Percentiles rank a stretch among this genome's conserved stretches.
Evolutionary conservation across 441 rosid species (phyloP).

Genomic region (Populus hybrid): DNA sequence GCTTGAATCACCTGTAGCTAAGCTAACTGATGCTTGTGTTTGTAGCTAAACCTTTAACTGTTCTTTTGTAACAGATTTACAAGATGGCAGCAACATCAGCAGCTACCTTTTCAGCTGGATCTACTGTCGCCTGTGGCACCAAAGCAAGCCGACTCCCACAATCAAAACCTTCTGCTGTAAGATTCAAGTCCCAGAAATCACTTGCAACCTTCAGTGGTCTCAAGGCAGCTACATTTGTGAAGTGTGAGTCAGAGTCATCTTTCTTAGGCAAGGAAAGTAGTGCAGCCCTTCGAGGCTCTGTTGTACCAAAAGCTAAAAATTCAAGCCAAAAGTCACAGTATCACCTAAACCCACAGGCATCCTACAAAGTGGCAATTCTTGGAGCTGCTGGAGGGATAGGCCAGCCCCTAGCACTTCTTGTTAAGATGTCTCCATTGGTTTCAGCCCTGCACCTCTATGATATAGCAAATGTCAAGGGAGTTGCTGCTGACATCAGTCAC

Average conservation of each 20-base stretch:
- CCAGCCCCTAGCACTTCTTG: slow-evolving; percentile 79
- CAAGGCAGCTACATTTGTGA: slow-evolving; percentile 53
- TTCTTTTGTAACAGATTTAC: slow-evolving; percentile 10
- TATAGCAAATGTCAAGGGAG: slow-evolving; percentile 94
- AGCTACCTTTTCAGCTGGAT: slow-evolving; percentile 55
- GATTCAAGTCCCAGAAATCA: slow-evolving; percentile 36
- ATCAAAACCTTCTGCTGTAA: slow-evolving; percentile 38
- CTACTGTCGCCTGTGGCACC: slow-evolving; percentile 46
- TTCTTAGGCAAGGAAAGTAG: slow-evolving; percentile 53
- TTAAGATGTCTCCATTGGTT: slow-evolving; percentile 94
- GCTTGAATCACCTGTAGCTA: neutral
- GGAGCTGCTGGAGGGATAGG: slow-evolving; percentile 99
- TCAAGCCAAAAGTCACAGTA: slow-evolving; percentile 34
- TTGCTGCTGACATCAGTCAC: slow-evolving; percentile 95
- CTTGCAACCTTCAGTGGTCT: slow-evolving; percentile 54
- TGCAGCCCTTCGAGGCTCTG: slow-evolving; percentile 46
- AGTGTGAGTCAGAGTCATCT: slow-evolving; percentile 46
- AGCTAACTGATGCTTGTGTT: neutral
- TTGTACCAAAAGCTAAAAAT: slow-evolving; percentile 34
- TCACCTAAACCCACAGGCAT: slow-evolving; percentile 57
- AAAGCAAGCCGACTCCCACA: slow-evolving; percentile 39
- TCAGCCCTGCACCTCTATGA: slow-evolving; percentile 84
- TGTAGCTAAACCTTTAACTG: neutral
- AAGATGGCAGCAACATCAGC: slow-evolving; percentile 79
- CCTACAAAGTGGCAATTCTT: slow-evolving; percentile 89